Evolutionary conservation across 176 grass and related monocot genomes (phyloP).

Genomic region (Puccinellia tenuiflora): DNA sequence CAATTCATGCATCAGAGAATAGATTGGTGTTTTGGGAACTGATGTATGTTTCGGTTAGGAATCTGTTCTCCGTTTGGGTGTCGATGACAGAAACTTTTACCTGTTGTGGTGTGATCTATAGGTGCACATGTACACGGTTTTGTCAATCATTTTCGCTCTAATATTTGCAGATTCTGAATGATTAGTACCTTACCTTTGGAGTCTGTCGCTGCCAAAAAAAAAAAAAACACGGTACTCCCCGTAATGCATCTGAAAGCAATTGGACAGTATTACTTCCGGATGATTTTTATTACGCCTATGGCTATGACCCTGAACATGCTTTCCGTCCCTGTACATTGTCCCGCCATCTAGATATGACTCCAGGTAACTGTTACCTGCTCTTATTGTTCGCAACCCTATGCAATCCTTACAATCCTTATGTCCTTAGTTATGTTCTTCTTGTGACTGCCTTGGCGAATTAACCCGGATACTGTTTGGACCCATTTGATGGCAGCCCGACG

Average conservation of each 20-base stretch:
- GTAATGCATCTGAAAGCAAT: not conserved
- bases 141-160: too few species aligned
- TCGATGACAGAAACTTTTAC: too few species aligned
- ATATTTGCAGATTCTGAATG: too few species aligned
- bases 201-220: too few species aligned
- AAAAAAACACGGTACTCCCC: too few species aligned
- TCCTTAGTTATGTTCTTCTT: not conserved
- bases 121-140: too few species aligned
- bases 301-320: not conserved
- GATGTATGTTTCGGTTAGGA: too few species aligned
- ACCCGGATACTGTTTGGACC: not conserved
- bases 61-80: too few species aligned
- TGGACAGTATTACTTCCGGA: not conserved
- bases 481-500: not conserved
- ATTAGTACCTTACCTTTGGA: too few species aligned
- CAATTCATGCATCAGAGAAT: too few species aligned
- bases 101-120: too few species aligned
- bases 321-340: not conserved
- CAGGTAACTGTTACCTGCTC: not conserved
- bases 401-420: not conserved
- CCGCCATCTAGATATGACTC: not conserved
- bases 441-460: not conserved
- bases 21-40: too few species aligned
- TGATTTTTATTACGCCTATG: not conserved
- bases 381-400: not conserved